Base-by-base conservation (phyloP, 257 asterid genomes). In the Phtheirospermum japonicum region DNA sequence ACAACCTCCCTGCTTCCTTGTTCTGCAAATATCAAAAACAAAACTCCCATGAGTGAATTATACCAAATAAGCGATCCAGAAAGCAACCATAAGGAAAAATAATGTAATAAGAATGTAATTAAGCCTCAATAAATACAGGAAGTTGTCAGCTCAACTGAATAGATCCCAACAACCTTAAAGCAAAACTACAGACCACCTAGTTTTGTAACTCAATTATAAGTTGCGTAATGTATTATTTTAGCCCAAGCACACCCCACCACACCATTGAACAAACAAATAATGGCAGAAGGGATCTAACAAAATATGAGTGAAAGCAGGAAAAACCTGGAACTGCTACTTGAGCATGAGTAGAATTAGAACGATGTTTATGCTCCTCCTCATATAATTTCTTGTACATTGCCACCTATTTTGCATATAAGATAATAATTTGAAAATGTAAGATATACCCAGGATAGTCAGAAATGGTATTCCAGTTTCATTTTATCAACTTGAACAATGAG, bases 311-410 rank as follows among this genome's bases (percentile, higher is more conserved):
- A 54, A 48, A 66, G 37, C 9, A 55, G 71, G 63, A 63, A 64
- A 58, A 58, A 85, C 97, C 97, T 83, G 84, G 77, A 64, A 66
- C 71, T 42, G 69, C 65, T 50, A 76, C 85, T 39, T 46, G 85
- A 6, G 72, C 50, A 61, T 39, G 81, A 57, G 82, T 59, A 59
- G 77, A 23, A 55, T 83, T 58, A 16, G 82, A 49, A 48, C 65
- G 94, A 65, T 52, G 78, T 61, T 76, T 83, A 57, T 82, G 91
- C 57, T 82, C 91, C 83, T 89, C 99, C 77, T 86, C 96, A 66
- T 79, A 87, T 67, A 92, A 76, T 74, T 77, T 87, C 74, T 77
- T 86, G 82, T 92, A 92, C 97, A 89, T 85, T 1, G 95, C 90
- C 74, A 92, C 95, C 97, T 89, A 70, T 62, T 14, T 66, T 37